phyloP scores from a whole-genome alignment of 2,329 filamentous ascomycete genomes.

The Cordyceps fumosorosea region DNA sequence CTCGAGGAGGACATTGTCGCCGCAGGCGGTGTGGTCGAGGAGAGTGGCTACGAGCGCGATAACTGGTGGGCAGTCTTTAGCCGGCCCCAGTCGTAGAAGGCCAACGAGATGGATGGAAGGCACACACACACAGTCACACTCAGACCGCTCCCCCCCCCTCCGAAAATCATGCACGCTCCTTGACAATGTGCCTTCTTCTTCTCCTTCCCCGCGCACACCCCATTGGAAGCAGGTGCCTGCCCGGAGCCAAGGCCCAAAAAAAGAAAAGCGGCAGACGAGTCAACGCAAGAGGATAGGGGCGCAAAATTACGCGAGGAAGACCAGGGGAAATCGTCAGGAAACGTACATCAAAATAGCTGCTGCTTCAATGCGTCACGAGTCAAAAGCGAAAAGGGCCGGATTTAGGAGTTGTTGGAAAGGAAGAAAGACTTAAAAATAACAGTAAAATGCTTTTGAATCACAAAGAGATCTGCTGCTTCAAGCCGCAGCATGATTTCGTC shows the following conservation, averaged over 20 bases:
- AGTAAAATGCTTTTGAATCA: too few relatives aligned
- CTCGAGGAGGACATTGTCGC: slow-evolving; percentile 70
- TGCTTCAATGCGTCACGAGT: too few relatives aligned
- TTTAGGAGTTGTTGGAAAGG: too few relatives aligned
- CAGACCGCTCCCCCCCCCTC: not conserved
- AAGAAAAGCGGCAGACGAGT: not conserved
- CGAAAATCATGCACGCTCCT: not conserved
- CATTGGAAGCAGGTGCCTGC: not conserved
- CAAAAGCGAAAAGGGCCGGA: too few relatives aligned
- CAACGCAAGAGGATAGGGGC: not conserved
- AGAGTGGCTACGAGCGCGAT: slow-evolving; percentile 88
- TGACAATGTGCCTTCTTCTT: not conserved
- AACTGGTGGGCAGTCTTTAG: slow-evolving; percentile 88
- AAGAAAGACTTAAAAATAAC: too few relatives aligned
- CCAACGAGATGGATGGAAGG: not conserved
- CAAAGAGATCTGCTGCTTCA: too few relatives aligned
- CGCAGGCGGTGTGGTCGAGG: slow-evolving; percentile 69
- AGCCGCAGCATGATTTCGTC: not conserved
- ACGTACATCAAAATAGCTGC: too few relatives aligned
- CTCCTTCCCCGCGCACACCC: not conserved
- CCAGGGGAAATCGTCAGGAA: too few relatives aligned
- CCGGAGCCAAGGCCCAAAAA: not conserved
- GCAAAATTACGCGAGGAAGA: too few relatives aligned
- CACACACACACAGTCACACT: slow-evolving; percentile 1
- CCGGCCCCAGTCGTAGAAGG: slow-evolving; percentile 13